phyloP scores from a whole-genome alignment of 2,329 filamentous ascomycete genomes.

The Grosmannia serpens region DNA sequence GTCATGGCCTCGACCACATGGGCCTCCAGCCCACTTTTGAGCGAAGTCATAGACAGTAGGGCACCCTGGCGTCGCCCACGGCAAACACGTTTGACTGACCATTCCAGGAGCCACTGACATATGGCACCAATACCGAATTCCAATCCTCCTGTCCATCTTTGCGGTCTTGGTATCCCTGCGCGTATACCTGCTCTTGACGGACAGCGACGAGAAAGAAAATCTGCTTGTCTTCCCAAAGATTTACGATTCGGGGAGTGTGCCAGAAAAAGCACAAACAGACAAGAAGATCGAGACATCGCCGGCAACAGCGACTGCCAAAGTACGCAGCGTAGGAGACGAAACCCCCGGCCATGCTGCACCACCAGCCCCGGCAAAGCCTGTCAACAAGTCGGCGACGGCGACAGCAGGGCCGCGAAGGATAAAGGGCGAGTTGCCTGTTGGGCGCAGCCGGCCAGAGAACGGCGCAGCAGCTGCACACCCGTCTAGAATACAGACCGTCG shows the following conservation, averaged over 20 bases:
- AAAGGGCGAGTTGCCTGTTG: constrained; percentile 23
- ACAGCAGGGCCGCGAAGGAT: constrained; percentile 32
- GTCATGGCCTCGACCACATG: constrained; percentile 7
- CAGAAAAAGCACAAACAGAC: neutral
- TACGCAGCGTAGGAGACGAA: neutral
- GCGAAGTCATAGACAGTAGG: neutral
- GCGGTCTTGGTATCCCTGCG: constrained; percentile 26
- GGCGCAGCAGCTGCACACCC: constrained; percentile 16
- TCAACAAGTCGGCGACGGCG: neutral
- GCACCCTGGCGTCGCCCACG: neutral
- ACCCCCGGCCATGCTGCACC: neutral
- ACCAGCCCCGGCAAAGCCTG: neutral
- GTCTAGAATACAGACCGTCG: constrained; percentile 51
- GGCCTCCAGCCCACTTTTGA: constrained; percentile 2
- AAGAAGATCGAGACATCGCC: neutral
- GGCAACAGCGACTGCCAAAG: neutral
- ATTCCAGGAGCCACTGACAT: constrained; percentile 20
- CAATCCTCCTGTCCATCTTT: constrained; percentile 29
- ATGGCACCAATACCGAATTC: constrained; percentile 36
- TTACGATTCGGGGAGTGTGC: constrained; percentile 11
- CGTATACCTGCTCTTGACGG: constrained; percentile 28
- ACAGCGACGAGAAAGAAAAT: constrained; percentile 14
- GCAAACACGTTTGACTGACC: neutral
- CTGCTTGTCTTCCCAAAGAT: constrained; percentile 26
- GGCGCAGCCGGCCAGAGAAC: constrained; percentile 15